Percentiles rank a stretch among this genome's conserved stretches.
phyloP scores from a whole-genome alignment of 2,329 filamentous ascomycete species.

The Lasiodiplodia sp. region DNA sequence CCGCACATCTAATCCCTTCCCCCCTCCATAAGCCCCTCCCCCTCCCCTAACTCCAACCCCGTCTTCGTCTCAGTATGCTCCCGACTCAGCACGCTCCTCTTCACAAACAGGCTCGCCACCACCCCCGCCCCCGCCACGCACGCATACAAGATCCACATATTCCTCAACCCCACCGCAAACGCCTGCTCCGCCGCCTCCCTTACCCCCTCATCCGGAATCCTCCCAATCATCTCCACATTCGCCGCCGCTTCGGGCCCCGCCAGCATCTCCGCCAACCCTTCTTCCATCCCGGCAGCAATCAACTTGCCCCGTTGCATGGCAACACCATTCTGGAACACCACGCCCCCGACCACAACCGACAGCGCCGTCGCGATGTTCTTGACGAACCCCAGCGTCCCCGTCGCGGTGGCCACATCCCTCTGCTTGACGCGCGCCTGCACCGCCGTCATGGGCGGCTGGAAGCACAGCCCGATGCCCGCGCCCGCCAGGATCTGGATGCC shows the following conservation, averaged over 20 bases:
- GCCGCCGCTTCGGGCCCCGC: constrained; percentile 67
- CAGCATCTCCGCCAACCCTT: constrained; percentile 56
- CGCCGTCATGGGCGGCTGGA: constrained; percentile 63
- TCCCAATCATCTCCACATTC: constrained; percentile 63
- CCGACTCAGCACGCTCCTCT: constrained; percentile 47
- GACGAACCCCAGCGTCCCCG: constrained; percentile 59
- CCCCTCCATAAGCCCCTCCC: background rate
- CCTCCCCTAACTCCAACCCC: constrained; percentile 40
- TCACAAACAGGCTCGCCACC: constrained; percentile 49
- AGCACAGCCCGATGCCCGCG: constrained; percentile 60
- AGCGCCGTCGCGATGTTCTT: constrained; percentile 55
- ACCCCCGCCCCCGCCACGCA: constrained; percentile 48
- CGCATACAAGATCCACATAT: constrained; percentile 59
- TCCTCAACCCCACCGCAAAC: constrained; percentile 53
- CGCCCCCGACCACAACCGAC: constrained; percentile 58
- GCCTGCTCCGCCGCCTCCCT: constrained; percentile 51
- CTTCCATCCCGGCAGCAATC: constrained; percentile 55
- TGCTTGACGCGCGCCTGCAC: constrained; percentile 61
- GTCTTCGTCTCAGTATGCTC: constrained; percentile 58
- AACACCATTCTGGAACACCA: constrained; percentile 66
- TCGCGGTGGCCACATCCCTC: constrained; percentile 59
- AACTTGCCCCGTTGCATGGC: constrained; percentile 47
- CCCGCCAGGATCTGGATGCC: constrained; percentile 60
- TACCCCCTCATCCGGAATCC: constrained; percentile 55
- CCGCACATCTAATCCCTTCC: too few species aligned